Base-by-base conservation (phyloP, 208 protist genomes). In the Phytomonas sp. region DNA sequence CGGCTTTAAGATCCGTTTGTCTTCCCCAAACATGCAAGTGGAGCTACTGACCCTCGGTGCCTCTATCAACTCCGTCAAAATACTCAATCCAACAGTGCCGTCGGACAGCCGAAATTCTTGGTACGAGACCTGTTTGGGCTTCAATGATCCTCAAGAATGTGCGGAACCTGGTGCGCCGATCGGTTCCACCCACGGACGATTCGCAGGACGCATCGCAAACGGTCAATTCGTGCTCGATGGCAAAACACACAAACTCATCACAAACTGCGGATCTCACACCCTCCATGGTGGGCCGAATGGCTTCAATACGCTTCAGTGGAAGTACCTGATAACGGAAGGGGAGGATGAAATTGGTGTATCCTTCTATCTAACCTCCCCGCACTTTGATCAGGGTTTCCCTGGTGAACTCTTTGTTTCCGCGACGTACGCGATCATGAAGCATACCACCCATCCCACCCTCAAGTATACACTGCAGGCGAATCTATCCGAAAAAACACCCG, bases 361-460 rank as follows among this genome's bases (percentile, higher is more conserved):
- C 32, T 91, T 91, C 60, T 81, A 91, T 66, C 72, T 89, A 23
- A 83, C 72, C 33, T 89, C 81, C 7, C 83, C 85, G 11, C 85
- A 94, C 68, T 66, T 92, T 31, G 88, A 94, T 46, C 81, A 94
- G 64, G 86, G 86, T 29, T 94, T 92, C 62, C 88, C 88, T 3
- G 88, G 85, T 20, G 85, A 94, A 72, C 64, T 94, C 23, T 81
- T 81, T 36, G 77, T 84, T 13, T 89, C 81, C 11, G 82, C 77
- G 11, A 90, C 85, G 34, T 94, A 94, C 78, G 83, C 81, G 60
- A 83, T 94, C 60, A 31, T 66, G 7, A 82, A 84, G 60, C 76
- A 76, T 40, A 66, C 76, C 23, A 53, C 72, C 6, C 15, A 68
- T 71, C 31, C 77, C 15, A 82, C 76, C 23, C 79, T 91, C 53